phyloP scores from a whole-genome alignment of 176 grass and related monocot species.

The Oryza brachyantha region DNA sequence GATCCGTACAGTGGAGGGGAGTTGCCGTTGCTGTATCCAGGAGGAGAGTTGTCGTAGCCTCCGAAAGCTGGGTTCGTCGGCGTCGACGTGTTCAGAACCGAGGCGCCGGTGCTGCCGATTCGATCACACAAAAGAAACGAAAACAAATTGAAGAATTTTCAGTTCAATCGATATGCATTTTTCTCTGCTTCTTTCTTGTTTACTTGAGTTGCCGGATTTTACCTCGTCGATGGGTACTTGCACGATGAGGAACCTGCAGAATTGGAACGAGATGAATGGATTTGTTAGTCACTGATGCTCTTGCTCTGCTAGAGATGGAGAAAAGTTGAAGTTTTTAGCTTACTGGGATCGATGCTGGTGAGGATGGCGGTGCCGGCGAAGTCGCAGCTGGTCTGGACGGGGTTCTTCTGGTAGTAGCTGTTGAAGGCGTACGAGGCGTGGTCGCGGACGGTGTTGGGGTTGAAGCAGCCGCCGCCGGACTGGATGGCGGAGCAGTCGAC shows the following conservation, averaged over 20 bases:
- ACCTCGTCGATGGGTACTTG: slow-evolving; percentile 61
- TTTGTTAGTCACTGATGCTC: background rate
- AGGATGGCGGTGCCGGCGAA: slow-evolving; percentile 56
- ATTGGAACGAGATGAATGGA: background rate
- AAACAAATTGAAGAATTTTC: background rate
- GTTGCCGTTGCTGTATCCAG: slow-evolving; percentile 18
- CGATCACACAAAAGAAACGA: background rate
- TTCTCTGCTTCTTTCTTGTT: background rate
- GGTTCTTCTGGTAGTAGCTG: slow-evolving; percentile 23
- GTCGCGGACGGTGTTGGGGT: slow-evolving; percentile 65
- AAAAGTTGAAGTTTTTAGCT: background rate
- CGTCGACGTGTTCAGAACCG: slow-evolving; percentile 62
- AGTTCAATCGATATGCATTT: background rate
- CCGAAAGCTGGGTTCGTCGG: slow-evolving; percentile 33
- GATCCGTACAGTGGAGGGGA: slow-evolving; percentile 41
- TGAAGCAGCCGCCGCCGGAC: slow-evolving; percentile 44
- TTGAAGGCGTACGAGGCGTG: slow-evolving; percentile 79
- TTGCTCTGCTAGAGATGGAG: background rate
- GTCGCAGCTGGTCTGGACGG: slow-evolving; percentile 60
- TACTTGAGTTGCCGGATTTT: background rate
- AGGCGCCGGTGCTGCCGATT: slow-evolving; percentile 52
- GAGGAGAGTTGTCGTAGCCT: slow-evolving; percentile 32
- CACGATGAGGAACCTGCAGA: slow-evolving; percentile 55
- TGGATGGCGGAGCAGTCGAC: slow-evolving; percentile 61
- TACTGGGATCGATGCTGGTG: slow-evolving; percentile 66